Conservation (phyloP, 2,329 filamentous ascomycete genomes). For the Alternaria longipes region DNA sequence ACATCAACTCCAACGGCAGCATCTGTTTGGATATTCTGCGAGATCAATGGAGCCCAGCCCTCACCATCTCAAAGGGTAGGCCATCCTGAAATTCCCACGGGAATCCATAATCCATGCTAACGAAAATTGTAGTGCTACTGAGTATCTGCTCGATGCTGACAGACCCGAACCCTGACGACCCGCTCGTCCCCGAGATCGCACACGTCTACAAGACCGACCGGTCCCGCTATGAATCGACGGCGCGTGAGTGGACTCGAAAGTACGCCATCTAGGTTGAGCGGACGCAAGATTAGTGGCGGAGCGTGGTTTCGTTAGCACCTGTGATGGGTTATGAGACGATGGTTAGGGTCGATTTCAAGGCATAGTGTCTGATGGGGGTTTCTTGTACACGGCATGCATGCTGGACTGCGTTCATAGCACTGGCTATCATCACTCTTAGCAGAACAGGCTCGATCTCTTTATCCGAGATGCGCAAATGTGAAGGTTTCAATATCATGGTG, state of each 20-base stretch:
- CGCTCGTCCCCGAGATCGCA: conserved; percentile 97
- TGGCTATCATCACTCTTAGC: conserved; percentile 44
- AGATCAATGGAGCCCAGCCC: conserved; percentile 98
- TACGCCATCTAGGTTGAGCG: conserved; percentile 79
- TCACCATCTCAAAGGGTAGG: conserved; percentile 98
- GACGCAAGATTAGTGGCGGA: neutral
- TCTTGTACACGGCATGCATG: conserved; percentile 39
- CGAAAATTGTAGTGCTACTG: conserved; percentile 74
- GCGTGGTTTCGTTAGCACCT: conserved; percentile 37
- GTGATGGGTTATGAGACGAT: conserved; percentile 31
- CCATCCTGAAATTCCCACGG: neutral
- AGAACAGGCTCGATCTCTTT: conserved; percentile 34
- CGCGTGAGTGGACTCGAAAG: conserved; percentile 98
- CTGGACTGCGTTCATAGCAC: conserved; percentile 45
- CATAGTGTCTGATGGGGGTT: conserved; percentile 43
- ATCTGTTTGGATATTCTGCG: conserved; percentile 98
- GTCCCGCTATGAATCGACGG: conserved; percentile 93
- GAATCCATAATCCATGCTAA: conserved; percentile 4
- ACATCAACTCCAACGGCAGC: conserved; percentile 99
- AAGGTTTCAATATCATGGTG: neutral
- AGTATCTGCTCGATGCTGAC: conserved; percentile 99
- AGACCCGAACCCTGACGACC: conserved; percentile 98
- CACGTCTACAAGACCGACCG: conserved; percentile 99
- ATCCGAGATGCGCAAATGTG: neutral
- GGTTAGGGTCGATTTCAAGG: conserved; percentile 30